Evolutionary conservation across 2,329 filamentous ascomycete genomes (phyloP), one percentile per base, ranked within the genome.

Genomic region (Ampelomyces quisqualis): DNA sequence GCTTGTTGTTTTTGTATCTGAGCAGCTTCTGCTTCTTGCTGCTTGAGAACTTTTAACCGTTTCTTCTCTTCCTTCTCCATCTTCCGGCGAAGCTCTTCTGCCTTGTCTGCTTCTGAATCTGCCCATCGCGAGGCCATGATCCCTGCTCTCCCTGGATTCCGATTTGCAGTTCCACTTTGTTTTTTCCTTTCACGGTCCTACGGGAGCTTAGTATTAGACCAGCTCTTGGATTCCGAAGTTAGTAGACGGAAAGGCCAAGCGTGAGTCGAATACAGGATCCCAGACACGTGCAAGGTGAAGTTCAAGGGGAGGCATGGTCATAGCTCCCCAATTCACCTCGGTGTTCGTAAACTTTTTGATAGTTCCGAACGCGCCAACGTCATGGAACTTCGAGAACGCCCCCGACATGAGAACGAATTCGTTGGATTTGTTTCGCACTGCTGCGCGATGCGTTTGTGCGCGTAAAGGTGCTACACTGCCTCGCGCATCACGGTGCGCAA

Each of bases 11-110:
- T 47, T 34, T 17, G 18, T 41, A 70, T 65, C 19, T 41, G 44
- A 14, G 52, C 68, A 38, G 75, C 78, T 50, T 87, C 82, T 23
- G 80, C 76, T 59, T 80, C 80, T 43, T 82, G 83, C 53, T 87
- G 85, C 69, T 90, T 94, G 63, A 90, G 86, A 19, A 83, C 85
- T 69, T 93, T 96, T 35, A 82, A 73, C 34, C 86, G 84, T 70
- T 86, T 89, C 77, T 93, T 95, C 60, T 90, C 86, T 70, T 95
- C 89, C 71, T 91, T 96, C 65, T 93, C 88, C 48, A 77, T 79
- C 69, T 86, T 91, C 40, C 82, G 77, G 60, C 83, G 81, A 14
- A 83, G 82, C 45, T 88, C 84, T 28, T 85, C 77, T 29, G 81
- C 86, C 15, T 82, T 81, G 65, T 96, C 90, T 55, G 90, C 88